Conservation (phyloP, 2,329 filamentous ascomycete genomes). For the Lomentospora prolificans region DNA sequence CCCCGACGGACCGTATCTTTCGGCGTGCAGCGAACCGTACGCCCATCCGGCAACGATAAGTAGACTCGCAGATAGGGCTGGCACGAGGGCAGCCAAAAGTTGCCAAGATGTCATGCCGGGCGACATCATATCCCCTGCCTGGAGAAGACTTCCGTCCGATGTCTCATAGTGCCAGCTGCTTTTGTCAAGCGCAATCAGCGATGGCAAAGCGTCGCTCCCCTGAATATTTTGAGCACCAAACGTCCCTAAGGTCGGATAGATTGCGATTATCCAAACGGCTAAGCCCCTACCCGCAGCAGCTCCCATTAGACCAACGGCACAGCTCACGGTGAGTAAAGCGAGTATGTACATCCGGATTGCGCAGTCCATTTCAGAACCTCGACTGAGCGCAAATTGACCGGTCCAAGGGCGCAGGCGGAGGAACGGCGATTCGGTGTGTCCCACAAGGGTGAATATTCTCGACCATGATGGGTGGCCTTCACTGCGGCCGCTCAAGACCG, state of each 20-base stretch:
- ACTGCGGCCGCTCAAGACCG: neutral
- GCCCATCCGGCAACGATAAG: neutral
- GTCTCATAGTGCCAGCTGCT: conserved; percentile 1
- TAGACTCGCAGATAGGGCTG: neutral
- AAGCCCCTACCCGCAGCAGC: neutral
- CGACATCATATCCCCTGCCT: neutral
- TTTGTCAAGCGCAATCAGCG: neutral
- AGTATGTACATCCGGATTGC: neutral
- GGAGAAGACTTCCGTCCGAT: neutral
- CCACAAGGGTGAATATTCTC: neutral
- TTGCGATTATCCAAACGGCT: neutral
- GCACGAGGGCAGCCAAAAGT: neutral
- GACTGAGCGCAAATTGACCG: neutral
- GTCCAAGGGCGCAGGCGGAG: neutral
- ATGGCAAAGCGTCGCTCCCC: neutral
- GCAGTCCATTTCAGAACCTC: neutral
- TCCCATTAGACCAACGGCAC: neutral
- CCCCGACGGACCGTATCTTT: neutral
- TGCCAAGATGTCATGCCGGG: neutral
- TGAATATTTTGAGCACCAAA: neutral
- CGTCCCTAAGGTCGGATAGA: neutral
- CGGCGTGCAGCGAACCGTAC: neutral
- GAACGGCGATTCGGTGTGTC: neutral
- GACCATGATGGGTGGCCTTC: neutral
- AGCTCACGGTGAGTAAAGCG: neutral